A percentile compares a stretch with the other conserved stretches of the same genome.
Evolutionary conservation across 164 flowering plant genomes (phyloP).

Genomic region (Kalanchoe fedtschenkoi): DNA sequence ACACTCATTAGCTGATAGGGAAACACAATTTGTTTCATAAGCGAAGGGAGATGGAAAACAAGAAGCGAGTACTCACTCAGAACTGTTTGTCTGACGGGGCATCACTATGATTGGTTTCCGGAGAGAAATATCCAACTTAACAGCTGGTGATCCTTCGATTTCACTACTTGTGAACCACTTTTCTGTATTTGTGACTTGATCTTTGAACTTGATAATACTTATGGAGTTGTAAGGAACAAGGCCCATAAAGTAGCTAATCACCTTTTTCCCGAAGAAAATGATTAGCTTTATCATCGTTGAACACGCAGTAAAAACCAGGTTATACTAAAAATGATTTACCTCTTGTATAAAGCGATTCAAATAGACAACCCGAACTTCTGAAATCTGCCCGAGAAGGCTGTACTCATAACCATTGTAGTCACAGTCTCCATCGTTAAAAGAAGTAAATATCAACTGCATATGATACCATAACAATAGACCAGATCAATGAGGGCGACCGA

Average conservation of each 20-base stretch:
- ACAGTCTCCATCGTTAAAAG: slow-evolving; percentile 67
- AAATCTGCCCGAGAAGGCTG: slow-evolving; percentile 77
- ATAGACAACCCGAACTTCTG: slow-evolving; percentile 89
- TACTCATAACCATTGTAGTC: slow-evolving; percentile 87
- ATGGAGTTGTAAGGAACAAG: slow-evolving; percentile 61
- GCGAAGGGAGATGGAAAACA: background rate
- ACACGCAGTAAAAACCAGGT: background rate
- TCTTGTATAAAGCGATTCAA: slow-evolving; percentile 92
- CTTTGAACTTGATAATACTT: slow-evolving; percentile 57
- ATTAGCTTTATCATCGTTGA: slow-evolving; percentile 1
- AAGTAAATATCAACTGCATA: slow-evolving; percentile 69
- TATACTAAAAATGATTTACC: slow-evolving; percentile 31
- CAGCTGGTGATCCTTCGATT: slow-evolving; percentile 93
- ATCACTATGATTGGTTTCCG: slow-evolving; percentile 80
- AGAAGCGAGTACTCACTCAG: slow-evolving; percentile 45
- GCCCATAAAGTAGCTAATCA: slow-evolving; percentile 76
- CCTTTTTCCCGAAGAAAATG: slow-evolving; percentile 31
- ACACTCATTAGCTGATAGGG: background rate
- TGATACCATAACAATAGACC: background rate
- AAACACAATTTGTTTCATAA: background rate
- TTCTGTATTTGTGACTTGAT: slow-evolving; percentile 79
- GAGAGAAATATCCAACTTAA: slow-evolving; percentile 81
- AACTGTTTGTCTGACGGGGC: slow-evolving; percentile 84
- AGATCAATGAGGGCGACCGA: background rate
- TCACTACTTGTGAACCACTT: slow-evolving; percentile 78